Evolutionary conservation across 805 yeast species (phyloP), one percentile per base, ranked within the genome.

Genomic region (Ogataea neopini): DNA sequence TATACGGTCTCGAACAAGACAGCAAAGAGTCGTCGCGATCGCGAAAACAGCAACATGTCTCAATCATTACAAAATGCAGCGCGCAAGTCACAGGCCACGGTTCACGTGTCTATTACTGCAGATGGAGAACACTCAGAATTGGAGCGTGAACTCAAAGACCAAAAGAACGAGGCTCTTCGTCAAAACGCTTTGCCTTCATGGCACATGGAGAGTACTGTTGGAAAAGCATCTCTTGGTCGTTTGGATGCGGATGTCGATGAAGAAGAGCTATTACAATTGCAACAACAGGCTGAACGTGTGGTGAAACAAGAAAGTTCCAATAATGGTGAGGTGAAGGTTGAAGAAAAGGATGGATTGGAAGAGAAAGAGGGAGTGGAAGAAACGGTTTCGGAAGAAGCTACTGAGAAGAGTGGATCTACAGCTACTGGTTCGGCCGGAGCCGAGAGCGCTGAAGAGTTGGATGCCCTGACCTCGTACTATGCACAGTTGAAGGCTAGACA

Each of bases 131-230:
- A 81, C 51, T 44, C 53, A 35, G 83, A 77, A 62, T 77, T 81
- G 56, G 90, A 84, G 67, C 76, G 77, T 58, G 77, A 73, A 61
- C 83, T 82, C 57, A 72, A 79, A 61, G 85, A 86, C 64, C 82
- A 73, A 72, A 83, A 77, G 76, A 81, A 79, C 66, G 84, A 77
- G 66, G 76, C 80, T 55, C 75, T 91, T 66, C 84, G 86, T 62
- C 97, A 92, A 66, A 94, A 94, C 64, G 97, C 97, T 3, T 75
- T 94, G 56, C 99, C 99, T 6, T 84, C 94, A 23, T 94, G 99
- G 99, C 96, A 94, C 64, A 81, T 86, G 54, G 84, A 85, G 57
- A 82, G 92, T 62, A 91, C 99, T 0, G 92, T 92, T 55, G 96
- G 96, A 39, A 75, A 83, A 56, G 67, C 76, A 11, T 74, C 76